Evolutionary conservation across 75 land plant genomes (phyloP).

Genomic region (Selaginella tamariscina): DNA sequence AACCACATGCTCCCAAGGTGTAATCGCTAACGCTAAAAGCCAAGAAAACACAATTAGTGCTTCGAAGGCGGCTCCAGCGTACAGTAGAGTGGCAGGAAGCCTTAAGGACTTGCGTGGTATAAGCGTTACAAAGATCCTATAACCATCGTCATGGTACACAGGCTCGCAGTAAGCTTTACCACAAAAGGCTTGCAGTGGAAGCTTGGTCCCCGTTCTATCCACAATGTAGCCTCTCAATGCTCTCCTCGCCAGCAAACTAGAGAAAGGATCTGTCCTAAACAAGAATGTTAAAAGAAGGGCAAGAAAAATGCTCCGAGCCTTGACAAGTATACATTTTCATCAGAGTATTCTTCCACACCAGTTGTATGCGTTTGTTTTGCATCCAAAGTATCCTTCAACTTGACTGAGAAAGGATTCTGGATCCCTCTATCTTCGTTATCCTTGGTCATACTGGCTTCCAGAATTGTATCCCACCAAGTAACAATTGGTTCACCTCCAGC

Average conservation of each 20-base stretch:
- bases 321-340: too few species aligned
- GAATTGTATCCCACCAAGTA: slow-evolving; percentile 5
- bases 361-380: neutral
- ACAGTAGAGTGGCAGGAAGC: too few species aligned
- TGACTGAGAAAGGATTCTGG: slow-evolving; percentile 12
- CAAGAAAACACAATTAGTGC: neutral
- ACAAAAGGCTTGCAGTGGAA: neutral
- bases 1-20: neutral
- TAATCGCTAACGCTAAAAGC: neutral
- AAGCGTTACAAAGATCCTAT: neutral
- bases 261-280: slow-evolving; percentile 4
- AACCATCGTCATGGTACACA: neutral
- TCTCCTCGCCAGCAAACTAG: neutral
- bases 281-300: neutral
- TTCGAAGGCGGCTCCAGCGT: neutral
- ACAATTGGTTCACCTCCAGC: slow-evolving; percentile 8
- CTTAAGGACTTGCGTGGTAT: too few species aligned
- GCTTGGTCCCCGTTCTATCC: neutral
- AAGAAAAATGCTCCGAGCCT: neutral
- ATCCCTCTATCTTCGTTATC: slow-evolving; percentile 13
- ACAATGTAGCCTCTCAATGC: slow-evolving; percentile 3
- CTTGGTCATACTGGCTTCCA: slow-evolving; percentile 12
- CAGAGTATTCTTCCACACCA: too few species aligned
- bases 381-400: neutral
- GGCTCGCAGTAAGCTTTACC: neutral